These are phyloP conservation scores for Pelagophyceae sp. DNA, from an alignment of 352 stramenopile genomes.

Conservation along the genomic window DNA sequence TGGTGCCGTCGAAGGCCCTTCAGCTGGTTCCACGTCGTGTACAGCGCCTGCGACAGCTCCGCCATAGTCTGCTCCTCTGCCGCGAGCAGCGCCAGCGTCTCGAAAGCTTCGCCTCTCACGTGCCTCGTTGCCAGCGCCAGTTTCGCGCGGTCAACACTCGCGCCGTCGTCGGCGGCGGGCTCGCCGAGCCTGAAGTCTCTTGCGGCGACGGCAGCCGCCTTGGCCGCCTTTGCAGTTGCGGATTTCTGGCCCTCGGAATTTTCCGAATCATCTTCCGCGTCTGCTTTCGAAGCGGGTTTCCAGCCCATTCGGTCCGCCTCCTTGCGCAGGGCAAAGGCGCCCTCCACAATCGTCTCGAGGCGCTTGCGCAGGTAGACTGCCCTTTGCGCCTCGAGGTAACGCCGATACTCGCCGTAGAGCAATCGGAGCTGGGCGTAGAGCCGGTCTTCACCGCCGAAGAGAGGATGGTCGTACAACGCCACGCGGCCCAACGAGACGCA, in stretches of 20 bases:
- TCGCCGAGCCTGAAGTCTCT: neutral
- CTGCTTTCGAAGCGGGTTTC: no score
- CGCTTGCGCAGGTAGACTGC: neutral
- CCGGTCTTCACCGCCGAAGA: conserved; percentile 56
- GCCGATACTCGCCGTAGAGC: conserved; percentile 49
- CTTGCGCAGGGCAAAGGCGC: neutral
- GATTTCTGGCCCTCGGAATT: no score
- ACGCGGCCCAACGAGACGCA: conserved; percentile 20
- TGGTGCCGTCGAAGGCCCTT: conserved; percentile 22
- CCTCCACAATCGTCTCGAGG: neutral
- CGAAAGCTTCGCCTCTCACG: neutral
- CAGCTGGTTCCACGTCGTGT: conserved; percentile 22
- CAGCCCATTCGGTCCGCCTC: neutral
- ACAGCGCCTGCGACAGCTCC: conserved; percentile 11
- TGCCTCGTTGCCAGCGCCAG: neutral
- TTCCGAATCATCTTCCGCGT: no score
- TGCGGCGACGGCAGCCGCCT: neutral
- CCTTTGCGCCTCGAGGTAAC: conserved; percentile 32
- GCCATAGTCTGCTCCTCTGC: neutral
- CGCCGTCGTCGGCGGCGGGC: neutral
- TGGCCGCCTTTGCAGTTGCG: neutral
- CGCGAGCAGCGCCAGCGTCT: neutral
- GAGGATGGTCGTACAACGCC: conserved; percentile 61
- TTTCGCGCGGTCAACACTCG: neutral
- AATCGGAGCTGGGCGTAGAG: conserved; percentile 53